Evolutionary conservation across 148 eudicot species (phyloP).

Genomic region (Polygonum maritimum): DNA sequence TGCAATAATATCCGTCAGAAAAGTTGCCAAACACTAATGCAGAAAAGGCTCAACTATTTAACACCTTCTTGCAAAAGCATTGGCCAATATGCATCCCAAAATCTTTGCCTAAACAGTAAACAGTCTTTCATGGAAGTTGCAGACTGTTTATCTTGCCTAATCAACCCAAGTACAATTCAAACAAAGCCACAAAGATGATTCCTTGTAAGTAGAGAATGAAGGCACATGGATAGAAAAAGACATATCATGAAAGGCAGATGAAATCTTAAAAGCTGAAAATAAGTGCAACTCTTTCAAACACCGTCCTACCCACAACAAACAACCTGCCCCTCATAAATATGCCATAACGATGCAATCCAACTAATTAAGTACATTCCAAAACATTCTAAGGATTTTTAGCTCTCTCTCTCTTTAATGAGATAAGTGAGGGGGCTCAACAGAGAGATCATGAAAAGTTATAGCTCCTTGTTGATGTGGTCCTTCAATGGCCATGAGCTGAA

Average conservation of each 20-base stretch:
- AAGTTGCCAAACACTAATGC: background rate
- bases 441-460: slow-evolving; percentile 5
- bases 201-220: background rate
- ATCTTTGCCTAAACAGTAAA: background rate
- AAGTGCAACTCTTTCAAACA: background rate
- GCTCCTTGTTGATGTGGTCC: slow-evolving; percentile 7
- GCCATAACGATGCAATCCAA: background rate
- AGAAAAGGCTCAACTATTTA: background rate
- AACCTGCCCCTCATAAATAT: background rate
- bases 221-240: background rate
- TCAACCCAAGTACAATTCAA: background rate
- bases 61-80: background rate
- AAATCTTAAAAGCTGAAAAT: background rate
- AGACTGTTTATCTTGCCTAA: background rate
- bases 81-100: background rate
- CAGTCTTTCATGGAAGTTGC: background rate
- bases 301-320: background rate
- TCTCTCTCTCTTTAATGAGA: background rate
- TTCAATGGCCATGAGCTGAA: background rate
- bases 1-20: background rate
- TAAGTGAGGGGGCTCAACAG: background rate
- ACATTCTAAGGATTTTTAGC: too few species aligned
- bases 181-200: too few species aligned
- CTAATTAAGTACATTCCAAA: background rate
- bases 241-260: background rate